Conservation (phyloP, 2,329 filamentous ascomycete genomes). For the Lomentospora prolificans region DNA sequence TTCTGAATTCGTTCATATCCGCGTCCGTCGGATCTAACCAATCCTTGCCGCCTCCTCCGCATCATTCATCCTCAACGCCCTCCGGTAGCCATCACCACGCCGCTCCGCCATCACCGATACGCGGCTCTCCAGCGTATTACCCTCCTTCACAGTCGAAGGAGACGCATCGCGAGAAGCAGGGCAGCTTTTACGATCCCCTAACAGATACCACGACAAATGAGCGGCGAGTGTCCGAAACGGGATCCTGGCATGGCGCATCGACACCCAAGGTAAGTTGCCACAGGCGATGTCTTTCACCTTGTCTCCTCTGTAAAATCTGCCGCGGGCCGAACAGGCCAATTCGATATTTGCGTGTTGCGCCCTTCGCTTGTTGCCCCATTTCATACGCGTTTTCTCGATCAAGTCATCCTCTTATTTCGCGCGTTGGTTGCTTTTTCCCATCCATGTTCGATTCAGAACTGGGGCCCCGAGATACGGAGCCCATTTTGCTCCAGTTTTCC, state of each 20-base stretch:
- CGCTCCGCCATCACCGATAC: constrained; percentile 31
- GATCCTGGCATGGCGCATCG: constrained; percentile 33
- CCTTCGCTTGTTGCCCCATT: neutral
- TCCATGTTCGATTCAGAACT: constrained; percentile 12
- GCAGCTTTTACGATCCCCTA: constrained; percentile 45
- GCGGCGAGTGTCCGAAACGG: constrained; percentile 33
- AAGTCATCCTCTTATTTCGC: constrained; percentile 13
- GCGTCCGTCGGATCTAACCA: constrained; percentile 22
- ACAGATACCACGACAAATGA: constrained; percentile 37
- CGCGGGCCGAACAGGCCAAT: neutral
- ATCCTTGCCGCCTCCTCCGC: constrained; percentile 15
- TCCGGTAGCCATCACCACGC: constrained; percentile 12
- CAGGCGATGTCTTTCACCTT: neutral
- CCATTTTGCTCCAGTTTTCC: constrained; percentile 10
- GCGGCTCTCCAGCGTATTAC: constrained; percentile 33
- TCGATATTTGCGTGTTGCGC: neutral
- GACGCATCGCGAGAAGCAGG: constrained; percentile 27
- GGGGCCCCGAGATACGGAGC: neutral
- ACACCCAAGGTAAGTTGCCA: constrained; percentile 36
- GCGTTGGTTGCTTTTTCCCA: constrained; percentile 15
- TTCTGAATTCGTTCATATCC: constrained; percentile 26
- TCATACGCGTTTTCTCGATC: neutral
- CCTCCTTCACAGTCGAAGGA: constrained; percentile 16
- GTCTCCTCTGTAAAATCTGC: neutral
- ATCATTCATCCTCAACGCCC: constrained; percentile 7